Percentiles rank a stretch among this genome's conserved stretches.
Evolutionary conservation across 2,329 filamentous ascomycete genomes (phyloP).

Genomic region (Proliferodiscus dingleyae): DNA sequence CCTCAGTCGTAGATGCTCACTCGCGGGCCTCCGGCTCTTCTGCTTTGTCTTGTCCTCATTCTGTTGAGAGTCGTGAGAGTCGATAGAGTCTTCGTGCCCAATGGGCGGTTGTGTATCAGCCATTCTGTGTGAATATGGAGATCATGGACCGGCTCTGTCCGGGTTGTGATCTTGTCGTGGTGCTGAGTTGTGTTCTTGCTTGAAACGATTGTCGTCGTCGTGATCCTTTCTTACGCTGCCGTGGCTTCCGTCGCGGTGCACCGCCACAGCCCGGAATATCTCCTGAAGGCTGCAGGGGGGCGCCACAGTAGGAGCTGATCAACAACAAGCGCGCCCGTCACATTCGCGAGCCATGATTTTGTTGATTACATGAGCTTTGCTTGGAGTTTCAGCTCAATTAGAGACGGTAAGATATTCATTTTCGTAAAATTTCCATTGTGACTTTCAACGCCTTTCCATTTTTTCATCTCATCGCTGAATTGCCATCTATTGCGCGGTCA

Average conservation of each 20-base stretch:
- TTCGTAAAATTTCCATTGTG: no score
- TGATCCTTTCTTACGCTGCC: slow-evolving; percentile 9
- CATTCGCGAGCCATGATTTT: no score
- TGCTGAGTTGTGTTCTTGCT: slow-evolving; percentile 8
- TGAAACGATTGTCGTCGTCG: slow-evolving; percentile 14
- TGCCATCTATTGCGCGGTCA: no score
- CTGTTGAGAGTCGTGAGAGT: slow-evolving; percentile 48
- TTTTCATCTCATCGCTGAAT: no score
- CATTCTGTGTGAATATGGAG: slow-evolving; percentile 24
- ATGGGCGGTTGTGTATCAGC: slow-evolving; percentile 25
- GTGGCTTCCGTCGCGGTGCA: slow-evolving; percentile 17
- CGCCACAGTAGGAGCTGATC: no score
- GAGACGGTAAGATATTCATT: no score
- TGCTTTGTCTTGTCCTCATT: slow-evolving; percentile 67
- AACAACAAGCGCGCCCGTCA: no score
- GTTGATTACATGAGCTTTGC: no score
- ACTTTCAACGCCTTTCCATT: no score
- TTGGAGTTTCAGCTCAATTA: no score
- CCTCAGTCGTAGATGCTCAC: slow-evolving; percentile 43
- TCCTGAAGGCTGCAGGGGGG: no score
- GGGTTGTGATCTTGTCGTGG: slow-evolving; percentile 5
- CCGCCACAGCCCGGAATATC: no score
- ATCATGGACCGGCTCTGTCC: slow-evolving; percentile 25
- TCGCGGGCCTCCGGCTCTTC: slow-evolving; percentile 88
- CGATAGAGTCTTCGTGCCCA: slow-evolving; percentile 44